phyloP scores from a whole-genome alignment of 208 protist species.

The Trichomonas gallinae region DNA sequence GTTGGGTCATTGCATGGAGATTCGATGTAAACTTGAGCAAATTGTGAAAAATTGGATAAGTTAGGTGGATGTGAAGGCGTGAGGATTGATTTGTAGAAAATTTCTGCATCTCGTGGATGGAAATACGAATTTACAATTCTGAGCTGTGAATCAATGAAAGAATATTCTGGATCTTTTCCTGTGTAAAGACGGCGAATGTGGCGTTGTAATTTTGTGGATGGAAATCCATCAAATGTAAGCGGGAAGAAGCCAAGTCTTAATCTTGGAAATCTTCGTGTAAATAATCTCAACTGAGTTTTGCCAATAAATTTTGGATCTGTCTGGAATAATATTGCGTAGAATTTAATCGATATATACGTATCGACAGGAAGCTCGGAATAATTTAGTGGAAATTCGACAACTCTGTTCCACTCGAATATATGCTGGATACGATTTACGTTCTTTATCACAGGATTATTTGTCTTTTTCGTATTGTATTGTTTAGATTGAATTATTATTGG shows the following conservation, averaged over 20 bases:
- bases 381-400: slow-evolving; percentile 7
- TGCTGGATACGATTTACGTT: neutral
- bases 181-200: neutral
- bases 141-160: neutral
- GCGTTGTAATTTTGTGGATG: neutral
- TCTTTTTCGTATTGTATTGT: neutral
- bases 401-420: neutral
- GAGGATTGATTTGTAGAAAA: neutral
- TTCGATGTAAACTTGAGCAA: neutral
- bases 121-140: neutral
- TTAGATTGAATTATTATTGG: neutral
- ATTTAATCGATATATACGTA: neutral
- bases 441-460: neutral
- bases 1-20: neutral
- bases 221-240: neutral
- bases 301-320: neutral
- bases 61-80: neutral
- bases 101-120: neutral
- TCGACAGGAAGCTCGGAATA: neutral
- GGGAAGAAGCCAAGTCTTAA: neutral
- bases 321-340: neutral
- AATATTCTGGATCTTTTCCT: neutral
- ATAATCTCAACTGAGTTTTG: neutral
- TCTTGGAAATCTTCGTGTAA: neutral
- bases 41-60: neutral